These are phyloP conservation scores for Anisodus tanguticus DNA, from an alignment of 257 asterid genomes.

Conservation along the genomic window DNA sequence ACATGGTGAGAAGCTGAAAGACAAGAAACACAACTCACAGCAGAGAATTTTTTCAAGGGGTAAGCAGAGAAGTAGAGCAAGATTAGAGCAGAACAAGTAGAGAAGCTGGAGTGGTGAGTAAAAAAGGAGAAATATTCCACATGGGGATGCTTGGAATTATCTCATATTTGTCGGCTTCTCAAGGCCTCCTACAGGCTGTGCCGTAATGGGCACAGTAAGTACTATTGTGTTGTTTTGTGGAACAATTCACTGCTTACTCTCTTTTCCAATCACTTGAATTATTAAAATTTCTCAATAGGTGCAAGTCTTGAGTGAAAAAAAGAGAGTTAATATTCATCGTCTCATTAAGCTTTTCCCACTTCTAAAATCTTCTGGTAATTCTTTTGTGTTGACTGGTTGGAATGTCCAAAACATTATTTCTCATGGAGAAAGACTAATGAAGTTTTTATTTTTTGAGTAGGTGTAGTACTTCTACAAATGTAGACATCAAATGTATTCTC, in stretches of 20 bases:
- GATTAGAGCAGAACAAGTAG: too few species aligned
- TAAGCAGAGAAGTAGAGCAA: conserved; percentile 32
- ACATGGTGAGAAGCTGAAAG: conserved; percentile 49
- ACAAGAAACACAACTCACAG: neutral
- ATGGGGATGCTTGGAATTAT: conserved; percentile 66
- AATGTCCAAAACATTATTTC: neutral
- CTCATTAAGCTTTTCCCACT: neutral
- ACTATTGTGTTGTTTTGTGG: conserved; percentile 44
- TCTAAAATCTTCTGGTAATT: neutral
- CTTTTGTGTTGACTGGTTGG: neutral
- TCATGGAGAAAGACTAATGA: conserved; percentile 12
- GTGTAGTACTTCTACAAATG: neutral
- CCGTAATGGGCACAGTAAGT: conserved; percentile 61
- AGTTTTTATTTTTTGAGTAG: neutral
- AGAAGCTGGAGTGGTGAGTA: conserved; percentile 36
- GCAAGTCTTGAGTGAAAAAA: neutral
- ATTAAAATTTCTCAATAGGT: neutral
- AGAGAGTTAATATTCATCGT: neutral
- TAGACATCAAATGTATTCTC: conserved; percentile 21
- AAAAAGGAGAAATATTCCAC: conserved; percentile 53
- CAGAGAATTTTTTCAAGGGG: conserved; percentile 27
- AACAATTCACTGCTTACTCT: conserved; percentile 38
- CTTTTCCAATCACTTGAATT: conserved; percentile 9
- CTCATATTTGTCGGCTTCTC: conserved; percentile 63
- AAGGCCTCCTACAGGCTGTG: conserved; percentile 71